phyloP scores from a whole-genome alignment of 208 protist genomes.

The Borovskyia barvae region DNA sequence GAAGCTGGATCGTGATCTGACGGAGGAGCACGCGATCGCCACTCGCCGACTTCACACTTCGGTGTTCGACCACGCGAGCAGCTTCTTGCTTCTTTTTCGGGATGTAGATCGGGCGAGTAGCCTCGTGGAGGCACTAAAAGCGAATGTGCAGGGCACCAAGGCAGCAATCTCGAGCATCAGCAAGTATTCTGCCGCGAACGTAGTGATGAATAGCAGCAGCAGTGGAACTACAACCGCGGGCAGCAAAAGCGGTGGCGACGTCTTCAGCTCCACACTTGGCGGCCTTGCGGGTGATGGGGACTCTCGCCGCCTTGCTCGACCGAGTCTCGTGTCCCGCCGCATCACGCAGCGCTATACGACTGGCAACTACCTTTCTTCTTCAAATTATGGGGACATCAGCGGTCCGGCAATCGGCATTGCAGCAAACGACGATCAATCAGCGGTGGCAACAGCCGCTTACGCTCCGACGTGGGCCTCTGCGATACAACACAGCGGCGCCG shows the following conservation, averaged over 20 bases:
- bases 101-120: slow-evolving; percentile 72
- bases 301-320: slow-evolving; percentile 16
- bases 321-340: slow-evolving; percentile 40
- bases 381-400: too few relatives aligned
- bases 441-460: slow-evolving; percentile 2
- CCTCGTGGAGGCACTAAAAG: slow-evolving; percentile 77
- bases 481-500: slow-evolving; percentile 6
- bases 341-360: slow-evolving; percentile 8
- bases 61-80: slow-evolving; percentile 72
- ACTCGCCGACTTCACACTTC: slow-evolving; percentile 56
- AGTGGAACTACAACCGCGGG: neutral
- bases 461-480: slow-evolving; percentile 15
- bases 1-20: slow-evolving; percentile 70
- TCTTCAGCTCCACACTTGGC: slow-evolving; percentile 22
- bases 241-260: neutral
- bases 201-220: slow-evolving; percentile 9
- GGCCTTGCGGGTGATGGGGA: slow-evolving; percentile 15
- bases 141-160: slow-evolving; percentile 84
- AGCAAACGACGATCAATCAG: neutral
- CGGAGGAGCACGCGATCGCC: slow-evolving; percentile 68
- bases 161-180: slow-evolving; percentile 75
- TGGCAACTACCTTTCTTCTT: too few relatives aligned
- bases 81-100: slow-evolving; percentile 81
- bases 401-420: too few relatives aligned
- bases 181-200: slow-evolving; percentile 57